Conservation (phyloP, 345 rosid species). For the Populus nigra region DNA sequence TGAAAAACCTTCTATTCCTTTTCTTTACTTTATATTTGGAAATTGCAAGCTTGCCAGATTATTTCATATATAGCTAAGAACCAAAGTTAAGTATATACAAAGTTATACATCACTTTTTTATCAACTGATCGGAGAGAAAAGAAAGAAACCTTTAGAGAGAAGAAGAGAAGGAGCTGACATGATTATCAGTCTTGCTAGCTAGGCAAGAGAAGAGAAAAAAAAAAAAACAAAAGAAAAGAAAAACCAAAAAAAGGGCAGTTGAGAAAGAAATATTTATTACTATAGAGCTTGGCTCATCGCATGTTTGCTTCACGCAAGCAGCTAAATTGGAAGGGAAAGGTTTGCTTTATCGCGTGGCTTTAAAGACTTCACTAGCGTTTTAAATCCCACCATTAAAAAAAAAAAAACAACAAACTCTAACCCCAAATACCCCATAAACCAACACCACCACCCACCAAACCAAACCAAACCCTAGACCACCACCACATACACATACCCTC, state of each 20-base stretch:
- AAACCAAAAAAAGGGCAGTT: conserved; percentile 33
- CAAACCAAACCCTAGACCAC: conserved; percentile 45
- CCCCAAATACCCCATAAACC: conserved; percentile 17
- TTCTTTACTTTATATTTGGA: background rate
- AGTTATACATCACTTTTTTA: background rate
- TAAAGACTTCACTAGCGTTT: conserved; percentile 61
- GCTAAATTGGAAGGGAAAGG: conserved; percentile 53
- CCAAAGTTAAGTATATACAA: conserved; percentile 10
- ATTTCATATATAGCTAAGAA: background rate
- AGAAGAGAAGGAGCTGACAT: background rate
- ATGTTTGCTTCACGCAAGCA: conserved; percentile 99
- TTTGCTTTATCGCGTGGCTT: conserved; percentile 95
- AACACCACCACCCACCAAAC: conserved; percentile 14
- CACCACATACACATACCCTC: background rate
- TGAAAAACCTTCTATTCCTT: background rate
- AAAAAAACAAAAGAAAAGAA: conserved; percentile 7
- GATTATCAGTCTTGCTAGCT: conserved; percentile 29
- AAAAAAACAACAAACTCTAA: background rate
- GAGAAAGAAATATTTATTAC: conserved; percentile 23
- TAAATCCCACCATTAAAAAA: conserved; percentile 29
- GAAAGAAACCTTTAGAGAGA: background rate
- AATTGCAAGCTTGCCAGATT: conserved; percentile 16
- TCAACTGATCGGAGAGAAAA: background rate
- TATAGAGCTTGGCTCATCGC: conserved; percentile 50
- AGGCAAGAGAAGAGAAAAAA: conserved; percentile 44